Conservation (phyloP, 2,329 filamentous ascomycete genomes). For the Stachybotrys elegans region DNA sequence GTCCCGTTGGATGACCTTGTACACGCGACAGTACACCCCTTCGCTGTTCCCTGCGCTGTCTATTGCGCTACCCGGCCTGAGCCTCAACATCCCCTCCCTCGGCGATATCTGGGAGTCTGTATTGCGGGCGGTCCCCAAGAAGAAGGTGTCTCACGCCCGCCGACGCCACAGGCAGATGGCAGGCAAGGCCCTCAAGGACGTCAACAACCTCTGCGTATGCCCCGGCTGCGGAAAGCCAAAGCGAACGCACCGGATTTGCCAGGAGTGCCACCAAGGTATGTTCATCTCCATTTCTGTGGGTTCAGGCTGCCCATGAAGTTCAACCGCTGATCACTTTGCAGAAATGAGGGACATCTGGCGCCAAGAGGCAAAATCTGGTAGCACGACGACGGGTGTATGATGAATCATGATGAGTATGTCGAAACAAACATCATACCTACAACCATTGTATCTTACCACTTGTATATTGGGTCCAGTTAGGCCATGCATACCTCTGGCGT, state of each 20-base stretch:
- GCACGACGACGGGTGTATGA: slow-evolving; percentile 25
- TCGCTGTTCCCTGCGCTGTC: slow-evolving; percentile 49
- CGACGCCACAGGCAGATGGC: slow-evolving; percentile 91
- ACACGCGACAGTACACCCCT: slow-evolving; percentile 38
- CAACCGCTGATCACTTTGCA: slow-evolving; percentile 17
- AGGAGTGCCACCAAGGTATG: slow-evolving; percentile 79
- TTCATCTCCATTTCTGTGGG: slow-evolving; percentile 13
- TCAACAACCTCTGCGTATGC: slow-evolving; percentile 81
- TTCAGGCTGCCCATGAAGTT: no score
- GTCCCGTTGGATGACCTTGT: slow-evolving; percentile 37
- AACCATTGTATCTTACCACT: not conserved
- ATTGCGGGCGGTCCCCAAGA: slow-evolving; percentile 90
- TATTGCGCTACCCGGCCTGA: slow-evolving; percentile 56
- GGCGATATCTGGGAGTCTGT: slow-evolving; percentile 89
- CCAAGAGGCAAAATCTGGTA: slow-evolving; percentile 24
- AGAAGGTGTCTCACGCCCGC: slow-evolving; percentile 96
- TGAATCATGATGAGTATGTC: slow-evolving; percentile 6
- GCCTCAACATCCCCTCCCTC: slow-evolving; percentile 51
- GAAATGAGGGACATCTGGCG: slow-evolving; percentile 43
- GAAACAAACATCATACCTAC: not conserved
- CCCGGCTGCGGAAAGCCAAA: slow-evolving; percentile 84
- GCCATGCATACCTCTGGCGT: slow-evolving; percentile 29
- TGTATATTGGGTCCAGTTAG: slow-evolving; percentile 12
- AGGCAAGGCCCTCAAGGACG: slow-evolving; percentile 89
- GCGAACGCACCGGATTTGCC: slow-evolving; percentile 82